phyloP scores from a whole-genome alignment of 805 yeast genomes.

The Saccharomyces paradoxus region DNA sequence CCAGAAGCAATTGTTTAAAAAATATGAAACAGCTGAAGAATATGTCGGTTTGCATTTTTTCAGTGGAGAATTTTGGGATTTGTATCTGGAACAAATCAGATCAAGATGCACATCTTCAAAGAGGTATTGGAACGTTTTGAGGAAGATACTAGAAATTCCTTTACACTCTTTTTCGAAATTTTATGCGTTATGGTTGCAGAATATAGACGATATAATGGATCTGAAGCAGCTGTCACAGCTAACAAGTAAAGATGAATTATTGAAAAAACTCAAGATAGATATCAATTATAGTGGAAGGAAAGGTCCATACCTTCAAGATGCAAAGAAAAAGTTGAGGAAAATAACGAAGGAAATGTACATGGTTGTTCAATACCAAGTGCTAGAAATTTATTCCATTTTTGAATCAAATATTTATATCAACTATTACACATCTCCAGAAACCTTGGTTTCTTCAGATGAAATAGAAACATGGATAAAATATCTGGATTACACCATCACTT shows the following conservation, averaged over 20 bases:
- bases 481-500: constrained; percentile 21
- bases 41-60: constrained; percentile 29
- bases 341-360: constrained; percentile 26
- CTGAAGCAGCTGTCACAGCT: constrained; percentile 18
- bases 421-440: constrained; percentile 24
- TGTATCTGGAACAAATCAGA: constrained; percentile 24
- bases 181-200: constrained; percentile 26
- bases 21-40: constrained; percentile 27
- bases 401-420: constrained; percentile 25
- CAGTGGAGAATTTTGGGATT: constrained; percentile 31
- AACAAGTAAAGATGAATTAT: constrained; percentile 20
- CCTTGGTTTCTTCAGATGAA: constrained; percentile 17
- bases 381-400: constrained; percentile 24
- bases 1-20: constrained; percentile 20
- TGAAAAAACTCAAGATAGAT: constrained; percentile 19
- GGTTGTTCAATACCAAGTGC: constrained; percentile 25
- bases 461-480: constrained; percentile 24
- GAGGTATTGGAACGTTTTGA: constrained; percentile 21
- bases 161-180: constrained; percentile 26
- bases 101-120: constrained; percentile 15
- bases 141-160: constrained; percentile 28
- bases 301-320: constrained; percentile 30
- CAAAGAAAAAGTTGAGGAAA: constrained; percentile 25
- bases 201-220: constrained; percentile 24
- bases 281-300: constrained; percentile 17